Conservation (phyloP, 164 flowering plant species). For the Buxus sempervirens region DNA sequence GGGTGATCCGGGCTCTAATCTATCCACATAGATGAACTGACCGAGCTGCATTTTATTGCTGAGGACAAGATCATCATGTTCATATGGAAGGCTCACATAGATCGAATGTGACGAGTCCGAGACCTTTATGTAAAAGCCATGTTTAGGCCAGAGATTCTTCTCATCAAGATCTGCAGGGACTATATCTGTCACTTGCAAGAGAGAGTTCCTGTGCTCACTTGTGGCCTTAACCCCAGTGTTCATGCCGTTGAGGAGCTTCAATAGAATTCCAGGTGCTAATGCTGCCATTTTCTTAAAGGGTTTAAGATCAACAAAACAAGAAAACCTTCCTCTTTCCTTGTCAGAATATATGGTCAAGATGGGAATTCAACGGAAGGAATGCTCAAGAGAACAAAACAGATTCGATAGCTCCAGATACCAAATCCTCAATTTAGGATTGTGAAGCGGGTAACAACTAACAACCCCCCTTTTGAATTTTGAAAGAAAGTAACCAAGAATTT, state of each 20-base stretch:
- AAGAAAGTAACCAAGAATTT: too few species aligned
- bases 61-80: slow-evolving; percentile 47
- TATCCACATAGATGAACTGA: slow-evolving; percentile 64
- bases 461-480: too few species aligned
- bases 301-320: not conserved
- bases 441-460: not conserved
- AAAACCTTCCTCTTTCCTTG: too few species aligned
- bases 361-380: too few species aligned
- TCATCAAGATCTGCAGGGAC: slow-evolving; percentile 77
- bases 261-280: slow-evolving; percentile 58
- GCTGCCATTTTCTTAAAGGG: slow-evolving; percentile 39
- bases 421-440: not conserved
- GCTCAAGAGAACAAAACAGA: too few species aligned
- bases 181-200: slow-evolving; percentile 70
- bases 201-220: slow-evolving; percentile 60
- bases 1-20: slow-evolving; percentile 67
- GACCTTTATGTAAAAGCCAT: slow-evolving; percentile 45
- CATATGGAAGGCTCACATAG: slow-evolving; percentile 41
- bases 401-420: too few species aligned
- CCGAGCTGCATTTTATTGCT: slow-evolving; percentile 53
- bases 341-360: too few species aligned
- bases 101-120: slow-evolving; percentile 54
- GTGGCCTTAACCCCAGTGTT: slow-evolving; percentile 54
- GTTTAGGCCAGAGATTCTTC: slow-evolving; percentile 50
- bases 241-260: slow-evolving; percentile 63